Conservation (phyloP, 371 early-diverging fungal genomes). For the Mortierella sp. region DNA sequence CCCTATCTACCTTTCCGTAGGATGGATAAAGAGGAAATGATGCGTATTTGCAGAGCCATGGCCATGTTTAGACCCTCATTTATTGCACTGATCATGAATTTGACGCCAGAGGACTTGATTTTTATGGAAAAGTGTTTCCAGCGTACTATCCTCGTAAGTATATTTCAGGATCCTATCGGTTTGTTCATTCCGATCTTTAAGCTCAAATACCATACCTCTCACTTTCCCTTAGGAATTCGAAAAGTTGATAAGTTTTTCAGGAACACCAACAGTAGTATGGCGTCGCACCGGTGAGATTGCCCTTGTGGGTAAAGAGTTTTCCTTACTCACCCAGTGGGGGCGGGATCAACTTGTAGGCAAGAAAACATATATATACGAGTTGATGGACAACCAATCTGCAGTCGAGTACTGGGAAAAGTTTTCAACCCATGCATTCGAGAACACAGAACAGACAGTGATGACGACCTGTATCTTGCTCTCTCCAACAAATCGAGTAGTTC, state of each 20-base stretch:
- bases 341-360: conserved; percentile 73
- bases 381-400: conserved; percentile 91
- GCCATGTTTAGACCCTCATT: conserved; percentile 92
- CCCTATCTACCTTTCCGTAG: conserved; percentile 53
- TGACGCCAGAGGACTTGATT: conserved; percentile 91
- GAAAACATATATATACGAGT: conserved; percentile 74
- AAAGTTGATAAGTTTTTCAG: conserved; percentile 90
- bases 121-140: conserved; percentile 96
- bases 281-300: conserved; percentile 93
- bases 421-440: conserved; percentile 90
- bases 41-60: conserved; percentile 88
- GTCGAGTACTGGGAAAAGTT: conserved; percentile 95
- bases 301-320: conserved; percentile 93
- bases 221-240: conserved; percentile 79
- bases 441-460: conserved; percentile 85
- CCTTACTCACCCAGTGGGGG: conserved; percentile 88
- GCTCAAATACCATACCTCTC: background rate
- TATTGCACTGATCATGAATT: conserved; percentile 89
- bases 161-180: background rate
- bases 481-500: conserved; percentile 74
- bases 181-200: background rate
- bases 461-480: conserved; percentile 80
- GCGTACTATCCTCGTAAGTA: conserved; percentile 80
- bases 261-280: conserved; percentile 97
- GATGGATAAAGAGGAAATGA: conserved; percentile 87